phyloP scores from a whole-genome alignment of 2,329 filamentous ascomycete genomes.

The Epichloe brachyelytri region DNA sequence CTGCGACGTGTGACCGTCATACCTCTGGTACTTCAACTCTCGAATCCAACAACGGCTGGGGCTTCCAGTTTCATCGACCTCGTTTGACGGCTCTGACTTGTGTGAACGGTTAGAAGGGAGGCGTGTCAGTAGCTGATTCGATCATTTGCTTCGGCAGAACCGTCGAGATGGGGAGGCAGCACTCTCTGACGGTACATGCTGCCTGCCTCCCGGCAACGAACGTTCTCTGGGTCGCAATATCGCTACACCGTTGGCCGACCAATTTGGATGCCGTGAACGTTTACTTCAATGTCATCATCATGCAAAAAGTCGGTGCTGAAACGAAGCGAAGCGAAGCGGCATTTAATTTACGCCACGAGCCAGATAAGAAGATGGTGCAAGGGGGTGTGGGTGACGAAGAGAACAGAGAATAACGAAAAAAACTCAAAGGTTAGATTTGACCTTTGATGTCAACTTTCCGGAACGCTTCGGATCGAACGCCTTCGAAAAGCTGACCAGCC shows the following conservation, averaged over 20 bases:
- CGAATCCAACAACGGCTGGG: background rate
- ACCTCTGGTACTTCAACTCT: background rate
- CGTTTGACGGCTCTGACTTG: background rate
- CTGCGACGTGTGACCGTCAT: background rate
- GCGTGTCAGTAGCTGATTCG: background rate
- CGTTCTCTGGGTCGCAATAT: background rate
- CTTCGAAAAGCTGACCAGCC: slow-evolving; percentile 61
- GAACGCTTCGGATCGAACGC: slow-evolving; percentile 61
- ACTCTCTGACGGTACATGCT: background rate
- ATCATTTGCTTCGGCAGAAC: background rate
- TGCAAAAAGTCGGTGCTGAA: background rate
- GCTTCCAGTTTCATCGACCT: background rate
- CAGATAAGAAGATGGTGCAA: background rate
- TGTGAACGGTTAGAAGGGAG: background rate
- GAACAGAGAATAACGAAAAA: background rate
- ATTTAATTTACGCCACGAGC: background rate
- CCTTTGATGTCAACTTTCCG: slow-evolving; percentile 91
- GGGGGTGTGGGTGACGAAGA: background rate
- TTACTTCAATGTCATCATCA: background rate
- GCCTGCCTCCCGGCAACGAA: background rate
- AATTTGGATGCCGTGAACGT: background rate
- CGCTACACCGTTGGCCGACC: background rate
- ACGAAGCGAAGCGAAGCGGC: background rate
- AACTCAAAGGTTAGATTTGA: slow-evolving; percentile 54
- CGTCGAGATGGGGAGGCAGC: background rate